Conservation (phyloP, 2,329 filamentous ascomycete species). For the Fusarium transvaalense region DNA sequence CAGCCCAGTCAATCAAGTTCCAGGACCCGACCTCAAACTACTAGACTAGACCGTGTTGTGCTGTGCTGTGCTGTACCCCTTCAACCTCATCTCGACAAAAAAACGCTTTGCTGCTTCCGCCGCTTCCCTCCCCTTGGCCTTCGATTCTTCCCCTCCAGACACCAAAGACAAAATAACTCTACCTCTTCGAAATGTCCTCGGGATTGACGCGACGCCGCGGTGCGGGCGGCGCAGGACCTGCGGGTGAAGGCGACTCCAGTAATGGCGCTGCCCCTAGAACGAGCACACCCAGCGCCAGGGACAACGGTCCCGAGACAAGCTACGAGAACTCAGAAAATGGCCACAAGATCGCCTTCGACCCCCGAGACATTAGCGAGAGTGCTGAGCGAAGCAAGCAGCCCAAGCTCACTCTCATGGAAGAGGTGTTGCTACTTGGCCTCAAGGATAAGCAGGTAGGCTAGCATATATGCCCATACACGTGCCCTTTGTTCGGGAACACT, state of each 20-base stretch:
- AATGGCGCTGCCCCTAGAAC: slow-evolving; percentile 66
- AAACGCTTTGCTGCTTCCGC: slow-evolving; percentile 25
- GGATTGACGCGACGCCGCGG: slow-evolving; percentile 76
- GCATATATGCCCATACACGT: slow-evolving; percentile 30
- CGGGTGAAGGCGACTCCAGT: slow-evolving; percentile 68
- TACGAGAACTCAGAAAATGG: slow-evolving; percentile 95
- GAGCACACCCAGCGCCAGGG: slow-evolving; percentile 67
- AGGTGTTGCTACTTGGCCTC: slow-evolving; percentile 91
- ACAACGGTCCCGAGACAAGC: slow-evolving; percentile 77
- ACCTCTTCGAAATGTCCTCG: slow-evolving; percentile 53
- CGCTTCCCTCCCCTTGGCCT: slow-evolving; percentile 15
- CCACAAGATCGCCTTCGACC: slow-evolving; percentile 98
- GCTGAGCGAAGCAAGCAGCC: slow-evolving; percentile 97
- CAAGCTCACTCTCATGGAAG: slow-evolving; percentile 98
- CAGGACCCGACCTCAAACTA: slow-evolving; percentile 33
- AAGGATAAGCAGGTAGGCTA: slow-evolving; percentile 94
- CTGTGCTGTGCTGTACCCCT: slow-evolving; percentile 31
- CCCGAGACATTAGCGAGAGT: slow-evolving; percentile 96
- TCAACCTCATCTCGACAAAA: slow-evolving; percentile 46
- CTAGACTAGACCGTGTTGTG: slow-evolving; percentile 8
- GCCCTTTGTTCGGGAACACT: slow-evolving; percentile 17
- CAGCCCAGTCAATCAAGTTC: slow-evolving; percentile 46
- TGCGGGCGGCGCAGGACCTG: slow-evolving; percentile 73
- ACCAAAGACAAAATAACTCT: slow-evolving; percentile 16
- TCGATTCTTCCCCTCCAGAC: slow-evolving; percentile 22